Conservation (phyloP, 1,284 basidiomycete species). For the Rhodotorula sp. region DNA sequence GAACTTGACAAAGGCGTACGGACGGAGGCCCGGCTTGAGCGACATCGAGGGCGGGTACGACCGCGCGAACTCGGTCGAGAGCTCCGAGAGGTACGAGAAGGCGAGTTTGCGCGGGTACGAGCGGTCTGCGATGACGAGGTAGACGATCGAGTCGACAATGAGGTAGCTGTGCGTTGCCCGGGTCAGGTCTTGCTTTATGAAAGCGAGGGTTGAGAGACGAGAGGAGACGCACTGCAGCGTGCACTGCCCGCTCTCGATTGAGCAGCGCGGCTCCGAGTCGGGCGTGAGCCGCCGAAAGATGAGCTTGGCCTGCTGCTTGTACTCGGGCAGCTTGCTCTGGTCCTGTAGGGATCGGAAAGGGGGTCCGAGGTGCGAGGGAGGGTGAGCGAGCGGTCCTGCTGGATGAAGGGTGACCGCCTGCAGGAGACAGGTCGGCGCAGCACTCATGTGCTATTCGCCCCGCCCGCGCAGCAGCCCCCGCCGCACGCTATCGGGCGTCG, state of each 20-base stretch:
- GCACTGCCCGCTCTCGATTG: constrained; percentile 92
- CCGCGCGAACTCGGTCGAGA: constrained; percentile 84
- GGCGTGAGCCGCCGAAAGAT: constrained; percentile 91
- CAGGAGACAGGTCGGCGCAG: too few relatives aligned
- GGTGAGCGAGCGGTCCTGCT: neutral
- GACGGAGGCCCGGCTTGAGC: constrained; percentile 56
- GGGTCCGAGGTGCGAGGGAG: neutral
- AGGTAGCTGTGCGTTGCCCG: constrained; percentile 70
- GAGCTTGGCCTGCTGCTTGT: constrained; percentile 97
- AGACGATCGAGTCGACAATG: constrained; percentile 88
- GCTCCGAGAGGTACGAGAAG: constrained; percentile 95
- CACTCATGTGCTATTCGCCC: too few relatives aligned
- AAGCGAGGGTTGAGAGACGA: neutral
- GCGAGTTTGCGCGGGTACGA: constrained; percentile 97
- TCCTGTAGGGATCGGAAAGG: constrained; percentile 6
- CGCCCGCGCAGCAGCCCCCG: too few relatives aligned
- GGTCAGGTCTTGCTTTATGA: neutral
- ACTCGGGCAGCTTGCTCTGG: constrained; percentile 77
- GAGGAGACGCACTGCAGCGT: constrained; percentile 77
- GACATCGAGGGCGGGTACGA: constrained; percentile 45
- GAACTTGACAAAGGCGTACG: constrained; percentile 94
- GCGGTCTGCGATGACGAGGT: constrained; percentile 92
- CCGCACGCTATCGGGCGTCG: too few relatives aligned
- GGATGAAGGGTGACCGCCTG: neutral
- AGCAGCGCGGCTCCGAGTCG: constrained; percentile 91